phyloP scores from a whole-genome alignment of 2,329 filamentous ascomycete genomes.

The Lachnellula occidentalis region DNA sequence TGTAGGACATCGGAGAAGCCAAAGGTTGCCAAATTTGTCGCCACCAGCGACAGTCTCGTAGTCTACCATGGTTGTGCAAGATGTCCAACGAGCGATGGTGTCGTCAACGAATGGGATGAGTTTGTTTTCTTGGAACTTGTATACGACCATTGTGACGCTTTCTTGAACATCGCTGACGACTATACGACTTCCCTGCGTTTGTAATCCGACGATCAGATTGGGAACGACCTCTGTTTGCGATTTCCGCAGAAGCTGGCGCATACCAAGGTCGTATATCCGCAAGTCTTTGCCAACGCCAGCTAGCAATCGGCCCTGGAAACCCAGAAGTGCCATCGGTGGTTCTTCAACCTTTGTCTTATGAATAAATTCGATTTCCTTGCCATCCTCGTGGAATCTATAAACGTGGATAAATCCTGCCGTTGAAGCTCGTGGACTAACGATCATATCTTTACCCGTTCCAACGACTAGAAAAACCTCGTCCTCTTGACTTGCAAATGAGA shows the following conservation, averaged over 20 bases:
- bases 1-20: constrained; percentile 80
- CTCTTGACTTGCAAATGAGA: constrained; percentile 82
- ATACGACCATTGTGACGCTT: constrained; percentile 85
- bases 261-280: constrained; percentile 85
- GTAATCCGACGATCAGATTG: constrained; percentile 80
- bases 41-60: constrained; percentile 94
- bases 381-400: constrained; percentile 82
- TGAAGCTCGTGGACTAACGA: constrained; percentile 69
- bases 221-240: constrained; percentile 74
- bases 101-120: constrained; percentile 94
- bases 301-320: constrained; percentile 85
- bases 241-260: constrained; percentile 89
- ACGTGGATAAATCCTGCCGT: constrained; percentile 83
- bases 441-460: constrained; percentile 87
- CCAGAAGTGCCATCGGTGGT: constrained; percentile 82
- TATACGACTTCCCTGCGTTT: constrained; percentile 87
- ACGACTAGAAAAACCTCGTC: constrained; percentile 89
- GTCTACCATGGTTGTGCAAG: constrained; percentile 87
- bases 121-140: constrained; percentile 86
- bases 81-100: constrained; percentile 83
- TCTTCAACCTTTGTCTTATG: constrained; percentile 93
- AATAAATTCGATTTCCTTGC: constrained; percentile 85
- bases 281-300: constrained; percentile 81
- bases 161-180: constrained; percentile 90
- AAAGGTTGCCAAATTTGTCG: constrained; percentile 97